Evolutionary conservation across 257 asterid species (phyloP).

Genomic region (Asclepias syriaca): DNA sequence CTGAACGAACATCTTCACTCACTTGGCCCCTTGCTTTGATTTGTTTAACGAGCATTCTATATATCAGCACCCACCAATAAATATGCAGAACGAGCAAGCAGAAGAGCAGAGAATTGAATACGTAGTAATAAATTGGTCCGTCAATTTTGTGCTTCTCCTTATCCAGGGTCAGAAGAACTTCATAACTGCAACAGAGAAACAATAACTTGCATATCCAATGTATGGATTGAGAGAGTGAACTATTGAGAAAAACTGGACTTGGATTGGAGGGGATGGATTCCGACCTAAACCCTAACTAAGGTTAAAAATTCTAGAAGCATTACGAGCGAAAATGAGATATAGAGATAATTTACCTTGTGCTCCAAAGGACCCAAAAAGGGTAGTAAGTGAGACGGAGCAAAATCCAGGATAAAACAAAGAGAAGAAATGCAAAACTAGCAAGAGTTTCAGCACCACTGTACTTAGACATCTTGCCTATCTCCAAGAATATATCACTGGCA

Average conservation of each 20-base stretch:
- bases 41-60: slow-evolving; percentile 80
- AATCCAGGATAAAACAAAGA: slow-evolving; percentile 63
- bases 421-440: slow-evolving; percentile 72
- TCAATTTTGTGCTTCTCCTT: slow-evolving; percentile 50
- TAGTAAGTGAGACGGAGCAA: slow-evolving; percentile 76
- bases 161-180: slow-evolving; percentile 43
- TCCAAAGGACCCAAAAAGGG: slow-evolving; percentile 90
- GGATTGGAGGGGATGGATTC: background rate
- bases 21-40: slow-evolving; percentile 77
- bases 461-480: slow-evolving; percentile 91
- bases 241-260: background rate
- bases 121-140: slow-evolving; percentile 73
- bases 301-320: background rate
- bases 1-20: slow-evolving; percentile 92
- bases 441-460: slow-evolving; percentile 78
- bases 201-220: slow-evolving; percentile 2
- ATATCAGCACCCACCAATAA: slow-evolving; percentile 89
- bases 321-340: background rate
- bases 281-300: background rate
- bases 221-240: background rate
- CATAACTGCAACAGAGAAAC: slow-evolving; percentile 46
- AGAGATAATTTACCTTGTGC: slow-evolving; percentile 66
- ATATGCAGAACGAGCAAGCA: slow-evolving; percentile 78
- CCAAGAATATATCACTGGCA: slow-evolving; percentile 87
- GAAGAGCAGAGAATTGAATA: slow-evolving; percentile 81